Base-by-base conservation (phyloP, 208 protist species). In the Acanthamoeba royreba region DNA sequence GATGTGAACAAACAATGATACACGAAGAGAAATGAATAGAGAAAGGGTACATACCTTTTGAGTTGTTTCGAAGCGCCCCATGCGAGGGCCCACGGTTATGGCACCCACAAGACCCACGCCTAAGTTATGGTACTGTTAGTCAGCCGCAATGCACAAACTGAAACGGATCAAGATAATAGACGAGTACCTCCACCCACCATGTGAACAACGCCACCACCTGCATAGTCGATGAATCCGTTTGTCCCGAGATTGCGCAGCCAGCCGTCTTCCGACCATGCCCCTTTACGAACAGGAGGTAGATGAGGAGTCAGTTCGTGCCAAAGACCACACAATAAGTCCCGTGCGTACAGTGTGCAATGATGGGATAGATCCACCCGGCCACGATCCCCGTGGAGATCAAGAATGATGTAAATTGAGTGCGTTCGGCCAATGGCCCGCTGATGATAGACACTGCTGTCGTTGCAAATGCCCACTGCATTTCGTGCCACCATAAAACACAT, bases 161-260 rank as follows among this genome's bases (percentile, higher is more conserved):
- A 9, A 55, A 19, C 19, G 49, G 9, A 19, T 55, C 13, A 55
- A 55, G 19, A 33, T 13, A 25, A 61, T 25, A 63, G 31, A 19
- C 15, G 15, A 33, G 69, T n/a, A 53, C 43, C 43, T 3, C 79
- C 79, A 13, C 79, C 79, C 4, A 77, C 58, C 87, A 92, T 81
- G 46, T 92, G 87, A 4, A 92, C 87, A 9, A 92, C 87, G 25
- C 55, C 87, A 17, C 87, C 63, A 22, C 87, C 87, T 15, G 87
- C 87, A 33, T 61, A 92, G 46, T 92, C 87, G 25, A 92, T 81
- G 87, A 81, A 92, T 25, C 87, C 87, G 33, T 92, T 92, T 11
- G 87, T 15, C 31, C 87, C 87, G 4, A 81, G 43, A 31, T 81
- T 81, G 55, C 87, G 55, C 17, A 92, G 58, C 87, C 87, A 92